phyloP scores from a whole-genome alignment of 208 protist genomes.

The Wallacemonas rigidus region DNA sequence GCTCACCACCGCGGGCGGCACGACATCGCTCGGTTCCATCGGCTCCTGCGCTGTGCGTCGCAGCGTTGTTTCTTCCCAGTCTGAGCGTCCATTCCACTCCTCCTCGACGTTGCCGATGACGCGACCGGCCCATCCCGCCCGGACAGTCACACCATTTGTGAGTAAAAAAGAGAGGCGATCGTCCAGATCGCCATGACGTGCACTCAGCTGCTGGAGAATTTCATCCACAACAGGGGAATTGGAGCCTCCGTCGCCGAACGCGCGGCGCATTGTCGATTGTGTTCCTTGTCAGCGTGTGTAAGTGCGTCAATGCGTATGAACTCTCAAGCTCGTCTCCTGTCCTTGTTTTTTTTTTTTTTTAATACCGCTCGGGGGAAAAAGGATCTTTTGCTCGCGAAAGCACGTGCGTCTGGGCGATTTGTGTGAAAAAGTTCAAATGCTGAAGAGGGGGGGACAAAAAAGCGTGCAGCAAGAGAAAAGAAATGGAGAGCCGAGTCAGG shows the following conservation, averaged over 20 bases:
- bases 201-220: slow-evolving; percentile 9
- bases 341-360: slow-evolving; percentile 19
- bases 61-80: background rate
- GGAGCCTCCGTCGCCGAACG: background rate
- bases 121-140: background rate
- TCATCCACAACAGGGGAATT: slow-evolving; percentile 6
- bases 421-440: slow-evolving; percentile 22
- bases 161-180: slow-evolving; percentile 4
- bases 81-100: background rate
- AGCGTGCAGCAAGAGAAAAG: too few relatives aligned
- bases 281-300: background rate
- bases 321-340: slow-evolving; percentile 15
- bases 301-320: background rate
- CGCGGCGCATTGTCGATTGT: background rate
- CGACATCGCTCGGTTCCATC: slow-evolving; percentile 4
- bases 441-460: background rate
- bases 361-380: too few relatives aligned
- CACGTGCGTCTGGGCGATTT: background rate
- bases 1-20: slow-evolving; percentile 7
- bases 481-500: too few relatives aligned
- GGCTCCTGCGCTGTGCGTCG: background rate
- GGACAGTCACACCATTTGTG: background rate
- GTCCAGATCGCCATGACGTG: slow-evolving; percentile 1
- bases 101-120: background rate
- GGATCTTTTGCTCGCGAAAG: too few relatives aligned